Base-by-base conservation (phyloP, 1,284 basidiomycete genomes). In the Vanrija pseudolonga region DNA sequence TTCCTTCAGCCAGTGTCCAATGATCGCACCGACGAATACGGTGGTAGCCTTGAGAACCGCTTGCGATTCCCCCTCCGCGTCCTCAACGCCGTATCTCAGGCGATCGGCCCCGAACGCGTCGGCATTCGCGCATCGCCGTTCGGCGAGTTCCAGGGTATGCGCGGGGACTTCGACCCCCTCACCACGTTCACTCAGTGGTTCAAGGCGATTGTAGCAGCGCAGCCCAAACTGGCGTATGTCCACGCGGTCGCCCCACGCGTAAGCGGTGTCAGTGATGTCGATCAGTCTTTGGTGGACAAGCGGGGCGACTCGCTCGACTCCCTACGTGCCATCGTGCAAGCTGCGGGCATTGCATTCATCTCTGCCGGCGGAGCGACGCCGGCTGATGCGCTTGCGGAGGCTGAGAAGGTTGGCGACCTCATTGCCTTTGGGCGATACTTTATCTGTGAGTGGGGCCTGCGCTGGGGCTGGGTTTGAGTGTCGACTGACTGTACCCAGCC, bases 11-110 rank as follows among this genome's bases (percentile, higher is more conserved):
- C 66, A 52, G 74, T 57, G 11, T 19, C 76, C 45, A 85, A 85
- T 74, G 74, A 79, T 32, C 80, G 84, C 24, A 82, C 80, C 14
- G 84, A 86, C 69, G 72, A 78, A 45, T 87, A 84, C 64, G 84
- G 84, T 6, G 84, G 83, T 6, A 77, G 77, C 2, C 55, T 83
- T 20, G 81, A 83, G 69, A 84, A 84, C 63, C 76, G 84, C 17
- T 62, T 73, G 2, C 72, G 80, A 12, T 85, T 85, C 67, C 63
- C 76, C 1, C 69, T 83, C 3, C 80, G 83, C 61, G 74, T 84
- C 15, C 69, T 83, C 3, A 78, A 82, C 36, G 81, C 71, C 6
- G 57, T 82, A 22, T 67, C 68, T 11, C 75, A 78, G 18, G 80
- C 82, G 11, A 81, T 81, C 52, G 84, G 84, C 1, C 56, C 70